These are phyloP conservation scores for Ophiocordyceps camponoti-leonardi DNA, from an alignment of 2,329 filamentous ascomycete species.

Conservation along the genomic window DNA sequence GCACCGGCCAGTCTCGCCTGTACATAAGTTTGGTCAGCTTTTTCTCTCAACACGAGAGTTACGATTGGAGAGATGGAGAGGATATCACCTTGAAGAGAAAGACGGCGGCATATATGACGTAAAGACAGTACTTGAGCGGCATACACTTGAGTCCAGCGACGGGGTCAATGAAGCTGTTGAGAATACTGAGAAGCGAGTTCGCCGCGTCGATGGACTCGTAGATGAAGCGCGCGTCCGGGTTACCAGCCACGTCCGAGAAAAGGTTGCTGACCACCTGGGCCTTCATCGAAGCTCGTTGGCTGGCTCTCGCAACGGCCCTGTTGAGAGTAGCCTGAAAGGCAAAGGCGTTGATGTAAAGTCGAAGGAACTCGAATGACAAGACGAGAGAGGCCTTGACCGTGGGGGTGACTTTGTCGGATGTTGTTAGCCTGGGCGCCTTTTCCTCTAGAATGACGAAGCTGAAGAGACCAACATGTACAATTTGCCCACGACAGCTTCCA, in stretches of 20 bases:
- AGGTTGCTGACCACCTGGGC: slow-evolving; percentile 18
- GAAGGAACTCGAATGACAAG: slow-evolving; percentile 55
- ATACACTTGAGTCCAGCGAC: slow-evolving; percentile 42
- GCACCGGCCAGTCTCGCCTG: slow-evolving; percentile 41
- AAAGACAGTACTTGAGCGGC: slow-evolving; percentile 46
- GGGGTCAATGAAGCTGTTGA: slow-evolving; percentile 42
- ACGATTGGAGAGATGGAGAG: no score
- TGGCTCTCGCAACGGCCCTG: slow-evolving; percentile 19
- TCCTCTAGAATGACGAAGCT: not conserved
- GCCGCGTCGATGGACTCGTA: slow-evolving; percentile 49
- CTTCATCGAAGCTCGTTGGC: slow-evolving; percentile 17
- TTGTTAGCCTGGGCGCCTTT: no score
- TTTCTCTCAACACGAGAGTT: no score
- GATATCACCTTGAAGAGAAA: slow-evolving; percentile 42
- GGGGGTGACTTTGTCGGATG: slow-evolving; percentile 40
- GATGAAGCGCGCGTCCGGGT: slow-evolving; percentile 47
- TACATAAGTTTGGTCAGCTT: no score
- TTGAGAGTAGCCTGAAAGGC: slow-evolving; percentile 55
- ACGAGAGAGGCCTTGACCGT: slow-evolving; percentile 50
- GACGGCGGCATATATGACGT: slow-evolving; percentile 44
- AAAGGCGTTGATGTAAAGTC: slow-evolving; percentile 59
- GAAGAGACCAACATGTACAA: slow-evolving; percentile 33
- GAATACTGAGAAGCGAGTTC: slow-evolving; percentile 40
- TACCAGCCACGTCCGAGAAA: slow-evolving; percentile 37
- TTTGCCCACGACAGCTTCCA: slow-evolving; percentile 58